Conservation (phyloP, 2,329 filamentous ascomycete species). For the Graphilbum ipis-grandicollis region DNA sequence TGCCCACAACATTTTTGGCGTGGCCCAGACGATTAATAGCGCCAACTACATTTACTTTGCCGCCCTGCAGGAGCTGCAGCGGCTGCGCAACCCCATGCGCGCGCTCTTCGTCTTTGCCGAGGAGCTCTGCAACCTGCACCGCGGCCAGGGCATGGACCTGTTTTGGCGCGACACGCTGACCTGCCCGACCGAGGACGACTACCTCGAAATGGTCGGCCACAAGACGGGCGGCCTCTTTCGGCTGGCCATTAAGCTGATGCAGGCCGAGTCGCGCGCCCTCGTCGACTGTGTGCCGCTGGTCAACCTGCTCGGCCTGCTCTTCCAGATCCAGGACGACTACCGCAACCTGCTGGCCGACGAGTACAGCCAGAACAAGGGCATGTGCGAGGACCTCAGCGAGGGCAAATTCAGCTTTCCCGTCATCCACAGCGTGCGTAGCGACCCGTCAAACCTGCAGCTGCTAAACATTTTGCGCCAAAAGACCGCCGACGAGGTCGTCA, state of each 20-base stretch:
- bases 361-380: constrained; percentile 79
- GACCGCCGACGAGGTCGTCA: constrained; percentile 71
- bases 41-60: constrained; percentile 82
- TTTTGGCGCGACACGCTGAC: constrained; percentile 78
- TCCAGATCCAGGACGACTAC: constrained; percentile 89
- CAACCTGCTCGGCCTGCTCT: constrained; percentile 69
- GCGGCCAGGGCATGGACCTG: constrained; percentile 80
- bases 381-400: constrained; percentile 90
- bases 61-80: constrained; percentile 57
- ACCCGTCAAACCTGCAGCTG: constrained; percentile 59
- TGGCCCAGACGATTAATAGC: constrained; percentile 76
- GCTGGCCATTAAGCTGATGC: constrained; percentile 75
- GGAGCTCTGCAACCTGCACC: constrained; percentile 68
- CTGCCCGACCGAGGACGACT: constrained; percentile 73
- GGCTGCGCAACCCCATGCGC: constrained; percentile 47
- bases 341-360: constrained; percentile 61
- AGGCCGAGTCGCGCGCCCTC: constrained; percentile 44
- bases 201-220: constrained; percentile 86
- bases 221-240: constrained; percentile 82
- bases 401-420: constrained; percentile 95
- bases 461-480: constrained; percentile 89
- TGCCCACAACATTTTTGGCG: constrained; percentile 70
- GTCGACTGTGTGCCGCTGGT: constrained; percentile 68
- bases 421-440: constrained; percentile 75
- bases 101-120: constrained; percentile 60